These are phyloP conservation scores for Grosmannia serpens DNA, from an alignment of 2,329 filamentous ascomycete genomes.

Conservation along the genomic window DNA sequence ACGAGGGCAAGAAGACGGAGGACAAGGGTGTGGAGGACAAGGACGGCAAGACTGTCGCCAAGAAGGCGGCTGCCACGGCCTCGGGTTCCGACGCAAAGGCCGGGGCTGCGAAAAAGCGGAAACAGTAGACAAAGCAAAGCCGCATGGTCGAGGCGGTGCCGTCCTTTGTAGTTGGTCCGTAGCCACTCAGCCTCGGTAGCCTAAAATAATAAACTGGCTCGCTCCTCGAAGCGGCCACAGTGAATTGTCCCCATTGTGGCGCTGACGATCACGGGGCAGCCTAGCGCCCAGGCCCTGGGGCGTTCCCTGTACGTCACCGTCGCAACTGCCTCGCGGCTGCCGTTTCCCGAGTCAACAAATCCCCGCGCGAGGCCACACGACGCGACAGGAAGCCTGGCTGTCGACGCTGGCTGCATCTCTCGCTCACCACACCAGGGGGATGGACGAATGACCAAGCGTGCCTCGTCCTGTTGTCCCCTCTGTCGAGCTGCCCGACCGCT, in stretches of 20 bases:
- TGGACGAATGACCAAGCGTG: background rate
- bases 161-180: too few relatives aligned
- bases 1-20: conserved; percentile 15
- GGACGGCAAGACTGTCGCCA: conserved; percentile 13
- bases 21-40: conserved; percentile 21
- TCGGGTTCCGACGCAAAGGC: conserved; percentile 39
- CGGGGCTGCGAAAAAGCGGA: conserved; percentile 34
- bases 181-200: too few relatives aligned
- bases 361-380: background rate
- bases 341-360: background rate
- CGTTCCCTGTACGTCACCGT: background rate
- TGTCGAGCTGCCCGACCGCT: background rate
- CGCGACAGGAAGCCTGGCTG: background rate
- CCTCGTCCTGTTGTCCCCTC: background rate
- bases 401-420: background rate
- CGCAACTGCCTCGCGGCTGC: background rate
- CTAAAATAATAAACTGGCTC: too few relatives aligned
- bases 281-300: background rate
- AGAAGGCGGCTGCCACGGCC: conserved; percentile 22
- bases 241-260: background rate
- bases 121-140: too few relatives aligned
- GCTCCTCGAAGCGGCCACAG: too few relatives aligned
- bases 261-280: background rate
- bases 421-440: background rate
- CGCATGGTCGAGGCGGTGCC: too few relatives aligned